Conservation (phyloP, 495 filamentous ascomycete genomes). For the Aspergillus incahuasiensis region DNA sequence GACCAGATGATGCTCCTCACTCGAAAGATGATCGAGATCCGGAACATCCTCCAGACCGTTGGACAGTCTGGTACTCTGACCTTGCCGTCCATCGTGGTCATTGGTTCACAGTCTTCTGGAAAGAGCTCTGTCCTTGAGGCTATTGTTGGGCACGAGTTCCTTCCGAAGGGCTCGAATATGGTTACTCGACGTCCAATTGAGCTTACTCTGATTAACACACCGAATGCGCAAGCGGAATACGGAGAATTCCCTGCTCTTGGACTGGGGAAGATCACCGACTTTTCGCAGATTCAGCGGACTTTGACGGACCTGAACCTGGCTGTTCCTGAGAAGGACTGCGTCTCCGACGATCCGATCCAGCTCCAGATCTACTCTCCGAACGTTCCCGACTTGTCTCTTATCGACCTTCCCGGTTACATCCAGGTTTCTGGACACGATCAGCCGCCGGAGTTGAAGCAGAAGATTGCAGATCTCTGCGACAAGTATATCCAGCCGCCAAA, state of each 20-base stretch:
- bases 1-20: slow-evolving; percentile 99
- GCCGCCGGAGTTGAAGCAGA: slow-evolving; percentile 85
- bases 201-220: slow-evolving; percentile 93
- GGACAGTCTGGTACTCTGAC: slow-evolving; percentile 85
- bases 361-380: slow-evolving; percentile 91
- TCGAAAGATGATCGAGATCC: slow-evolving; percentile 98
- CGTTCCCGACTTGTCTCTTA: slow-evolving; percentile 92
- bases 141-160: slow-evolving; percentile 95
- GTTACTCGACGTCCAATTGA: slow-evolving; percentile 95
- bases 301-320: slow-evolving; percentile 93
- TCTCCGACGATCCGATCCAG: slow-evolving; percentile 94
- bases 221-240: slow-evolving; percentile 84
- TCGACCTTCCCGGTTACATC: slow-evolving; percentile 96
- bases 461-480: slow-evolving; percentile 94
- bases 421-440: slow-evolving; percentile 90
- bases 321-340: slow-evolving; percentile 83
- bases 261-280: slow-evolving; percentile 87
- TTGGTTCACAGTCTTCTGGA: slow-evolving; percentile 95
- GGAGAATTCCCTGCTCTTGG: slow-evolving; percentile 95
- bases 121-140: slow-evolving; percentile 98
- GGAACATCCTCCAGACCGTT: slow-evolving; percentile 82
- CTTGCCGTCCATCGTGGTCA: slow-evolving; percentile 94
- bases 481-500: slow-evolving; percentile 97
- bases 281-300: slow-evolving; percentile 85
- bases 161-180: slow-evolving; percentile 98